A percentile compares a stretch with the other conserved stretches of the same genome.
Evolutionary conservation across 768 basidiomycete genomes (phyloP).

Genomic region (Tricholoma saponaceum): DNA sequence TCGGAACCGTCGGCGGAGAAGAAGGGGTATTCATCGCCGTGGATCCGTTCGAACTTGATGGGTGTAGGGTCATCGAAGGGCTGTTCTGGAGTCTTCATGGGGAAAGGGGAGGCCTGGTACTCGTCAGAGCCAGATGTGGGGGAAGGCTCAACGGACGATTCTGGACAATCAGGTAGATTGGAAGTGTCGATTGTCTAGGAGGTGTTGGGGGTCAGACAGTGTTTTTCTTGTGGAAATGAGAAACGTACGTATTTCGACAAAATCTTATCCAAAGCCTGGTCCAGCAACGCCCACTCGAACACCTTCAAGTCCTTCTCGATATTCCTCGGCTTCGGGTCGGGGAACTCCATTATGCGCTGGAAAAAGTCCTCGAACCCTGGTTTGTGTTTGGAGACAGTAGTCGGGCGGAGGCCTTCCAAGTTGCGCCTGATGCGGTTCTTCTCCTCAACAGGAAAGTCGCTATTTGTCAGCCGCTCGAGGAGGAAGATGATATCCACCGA

Average conservation of each 20-base stretch:
- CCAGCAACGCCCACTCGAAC: constrained; percentile 71
- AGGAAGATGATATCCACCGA: constrained; percentile 96
- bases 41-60: constrained; percentile 23
- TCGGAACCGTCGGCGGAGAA: constrained; percentile 22
- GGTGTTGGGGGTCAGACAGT: not conserved
- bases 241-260: constrained; percentile 77
- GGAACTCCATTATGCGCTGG: constrained; percentile 94
- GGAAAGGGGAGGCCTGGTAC: constrained; percentile 10
- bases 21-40: constrained; percentile 20
- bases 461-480: constrained; percentile 72
- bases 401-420: constrained; percentile 87
- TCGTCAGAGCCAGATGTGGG: constrained; percentile 21
- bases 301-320: constrained; percentile 97
- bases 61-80: constrained; percentile 11
- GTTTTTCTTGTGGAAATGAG: not conserved
- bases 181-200: constrained; percentile 45
- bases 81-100: constrained; percentile 12
- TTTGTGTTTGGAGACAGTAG: constrained; percentile 86
- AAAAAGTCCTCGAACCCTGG: constrained; percentile 83
- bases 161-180: constrained; percentile 26
- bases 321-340: constrained; percentile 89
- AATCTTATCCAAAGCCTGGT: constrained; percentile 73
- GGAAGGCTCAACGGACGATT: constrained; percentile 29
- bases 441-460: constrained; percentile 89
- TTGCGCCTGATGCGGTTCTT: constrained; percentile 96